Evolutionary conservation across 73 alveolate species (phyloP).

Genomic region (Paramecium sexaurelia): DNA sequence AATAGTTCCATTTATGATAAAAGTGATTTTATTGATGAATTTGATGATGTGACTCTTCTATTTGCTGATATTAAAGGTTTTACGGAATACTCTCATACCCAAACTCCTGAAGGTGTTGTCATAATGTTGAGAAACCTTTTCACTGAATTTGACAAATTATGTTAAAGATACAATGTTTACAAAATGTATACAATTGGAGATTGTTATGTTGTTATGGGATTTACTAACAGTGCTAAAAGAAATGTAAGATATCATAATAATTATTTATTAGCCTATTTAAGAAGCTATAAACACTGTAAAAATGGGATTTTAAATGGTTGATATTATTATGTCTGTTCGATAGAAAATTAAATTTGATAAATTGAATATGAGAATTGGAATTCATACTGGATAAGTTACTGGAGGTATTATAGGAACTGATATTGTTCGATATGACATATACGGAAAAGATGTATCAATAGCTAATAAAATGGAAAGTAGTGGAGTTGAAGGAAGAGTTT

Average conservation of each 20-base stretch:
- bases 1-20: background rate
- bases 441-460: slow-evolving; percentile 56
- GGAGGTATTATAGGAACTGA: slow-evolving; percentile 66
- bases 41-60: slow-evolving; percentile 67
- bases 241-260: background rate
- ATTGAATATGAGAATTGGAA: slow-evolving; percentile 76
- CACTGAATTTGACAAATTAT: slow-evolving; percentile 62
- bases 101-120: slow-evolving; percentile 65
- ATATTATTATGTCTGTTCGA: slow-evolving; percentile 80
- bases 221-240: slow-evolving; percentile 67
- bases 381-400: slow-evolving; percentile 65
- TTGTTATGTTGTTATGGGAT: slow-evolving; percentile 74
- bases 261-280: slow-evolving; percentile 42
- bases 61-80: slow-evolving; percentile 72
- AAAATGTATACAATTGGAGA: slow-evolving; percentile 70
- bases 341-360: slow-evolving; percentile 75
- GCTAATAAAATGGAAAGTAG: slow-evolving; percentile 67
- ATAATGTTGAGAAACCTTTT: slow-evolving; percentile 62
- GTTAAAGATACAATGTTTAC: slow-evolving; percentile 51
- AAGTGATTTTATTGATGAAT: slow-evolving; percentile 64
- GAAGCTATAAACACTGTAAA: slow-evolving; percentile 82
- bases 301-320: slow-evolving; percentile 86
- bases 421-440: slow-evolving; percentile 56
- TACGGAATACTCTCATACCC: slow-evolving; percentile 53
- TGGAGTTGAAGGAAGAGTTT: slow-evolving; percentile 54